Evolutionary conservation across 129 eudicot species (phyloP).

Genomic region (sunflower (Helianthus annuus)): DNA sequence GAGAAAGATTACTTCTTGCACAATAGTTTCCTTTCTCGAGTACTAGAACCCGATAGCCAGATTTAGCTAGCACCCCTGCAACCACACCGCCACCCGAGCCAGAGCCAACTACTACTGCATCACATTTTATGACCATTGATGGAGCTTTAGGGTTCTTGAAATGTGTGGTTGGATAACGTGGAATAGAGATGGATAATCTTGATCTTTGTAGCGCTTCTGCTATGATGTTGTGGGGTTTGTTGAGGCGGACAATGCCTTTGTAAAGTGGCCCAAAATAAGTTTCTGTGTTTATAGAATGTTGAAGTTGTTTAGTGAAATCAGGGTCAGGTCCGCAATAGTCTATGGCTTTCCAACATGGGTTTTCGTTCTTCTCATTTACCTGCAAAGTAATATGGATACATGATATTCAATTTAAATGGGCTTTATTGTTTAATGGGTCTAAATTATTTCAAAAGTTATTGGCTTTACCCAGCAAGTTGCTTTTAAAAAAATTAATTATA

Average conservation of each 20-base stretch:
- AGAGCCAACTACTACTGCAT: constrained; percentile 69
- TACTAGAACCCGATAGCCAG: constrained; percentile 76
- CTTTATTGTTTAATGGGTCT: too few species aligned
- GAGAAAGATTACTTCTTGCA: constrained; percentile 56
- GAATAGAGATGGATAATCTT: constrained; percentile 41
- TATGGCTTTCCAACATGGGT: constrained; percentile 70
- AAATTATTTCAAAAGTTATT: too few species aligned
- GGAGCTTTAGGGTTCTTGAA: constrained; percentile 22
- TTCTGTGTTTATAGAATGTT: constrained; percentile 17
- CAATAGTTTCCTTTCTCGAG: constrained; percentile 68
- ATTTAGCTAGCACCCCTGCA: constrained; percentile 68
- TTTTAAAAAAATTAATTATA: too few species aligned
- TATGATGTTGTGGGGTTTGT: constrained; percentile 33
- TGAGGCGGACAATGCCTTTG: constrained; percentile 47
- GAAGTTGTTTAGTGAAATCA: constrained; percentile 23
- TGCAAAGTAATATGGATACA: constrained; percentile 16
- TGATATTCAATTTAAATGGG: too few species aligned
- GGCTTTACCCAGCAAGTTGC: too few species aligned
- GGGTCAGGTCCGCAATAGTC: constrained; percentile 77
- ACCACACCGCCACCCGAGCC: constrained; percentile 83
- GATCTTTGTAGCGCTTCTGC: constrained; percentile 33
- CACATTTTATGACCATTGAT: constrained; percentile 53
- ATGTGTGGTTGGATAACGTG: constrained; percentile 9
- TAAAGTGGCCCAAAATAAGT: constrained; percentile 48
- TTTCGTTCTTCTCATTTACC: constrained; percentile 67